phyloP scores from a whole-genome alignment of 2,329 filamentous ascomycete genomes.

The Ilyonectria mors-panacis region DNA sequence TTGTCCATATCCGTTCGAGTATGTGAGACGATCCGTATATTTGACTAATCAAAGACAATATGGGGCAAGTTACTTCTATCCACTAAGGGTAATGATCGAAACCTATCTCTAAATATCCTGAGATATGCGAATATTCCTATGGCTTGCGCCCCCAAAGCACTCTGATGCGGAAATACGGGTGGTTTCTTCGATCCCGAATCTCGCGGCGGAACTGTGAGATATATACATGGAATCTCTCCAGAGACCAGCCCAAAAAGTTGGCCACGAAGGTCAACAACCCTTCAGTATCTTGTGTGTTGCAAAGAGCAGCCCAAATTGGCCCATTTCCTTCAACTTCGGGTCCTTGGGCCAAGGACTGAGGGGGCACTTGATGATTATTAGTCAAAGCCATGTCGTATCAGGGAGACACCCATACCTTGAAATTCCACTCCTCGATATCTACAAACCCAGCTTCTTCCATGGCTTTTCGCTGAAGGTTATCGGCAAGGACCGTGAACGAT shows the following conservation, averaged over 20 bases:
- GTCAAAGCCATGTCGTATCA: neutral
- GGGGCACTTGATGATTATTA: constrained; percentile 24
- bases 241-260: constrained; percentile 49
- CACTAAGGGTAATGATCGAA: too few species aligned
- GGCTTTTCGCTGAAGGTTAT: constrained; percentile 34
- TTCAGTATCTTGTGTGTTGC: constrained; percentile 30
- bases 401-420: constrained; percentile 30
- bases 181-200: constrained; percentile 41
- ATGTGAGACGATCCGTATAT: too few species aligned
- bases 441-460: constrained; percentile 46
- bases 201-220: constrained; percentile 52
- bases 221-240: constrained; percentile 51
- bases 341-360: constrained; percentile 41
- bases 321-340: constrained; percentile 38
- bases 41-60: too few species aligned
- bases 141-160: constrained; percentile 49
- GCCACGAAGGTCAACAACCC: constrained; percentile 23
- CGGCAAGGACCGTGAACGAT: constrained; percentile 41
- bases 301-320: constrained; percentile 41
- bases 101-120: too few species aligned
- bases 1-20: too few species aligned
- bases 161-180: constrained; percentile 46
- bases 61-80: too few species aligned
- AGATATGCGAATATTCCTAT: neutral
- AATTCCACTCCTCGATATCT: constrained; percentile 39